Percentiles rank a stretch among this genome's conserved stretches.
Conservation (phyloP, 495 filamentous ascomycete species). For the Aspergillus funiculosus region DNA sequence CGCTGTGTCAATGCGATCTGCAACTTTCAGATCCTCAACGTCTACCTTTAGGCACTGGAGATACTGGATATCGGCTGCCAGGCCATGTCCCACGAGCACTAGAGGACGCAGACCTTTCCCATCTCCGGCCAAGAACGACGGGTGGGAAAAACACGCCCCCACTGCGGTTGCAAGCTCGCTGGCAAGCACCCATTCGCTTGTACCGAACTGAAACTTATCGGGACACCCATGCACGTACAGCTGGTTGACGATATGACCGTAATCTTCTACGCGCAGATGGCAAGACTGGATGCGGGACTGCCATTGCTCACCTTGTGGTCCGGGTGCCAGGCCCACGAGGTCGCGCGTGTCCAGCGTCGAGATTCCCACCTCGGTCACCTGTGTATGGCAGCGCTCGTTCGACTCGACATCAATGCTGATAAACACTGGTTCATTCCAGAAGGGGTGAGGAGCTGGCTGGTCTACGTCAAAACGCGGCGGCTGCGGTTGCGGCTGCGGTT, state of each 20-base stretch:
- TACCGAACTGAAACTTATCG: slow-evolving; percentile 70
- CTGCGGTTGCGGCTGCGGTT: slow-evolving; percentile 7
- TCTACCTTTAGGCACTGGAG: slow-evolving; percentile 54
- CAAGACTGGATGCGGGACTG: slow-evolving; percentile 54
- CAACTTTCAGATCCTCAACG: slow-evolving; percentile 1
- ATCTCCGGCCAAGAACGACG: slow-evolving; percentile 29
- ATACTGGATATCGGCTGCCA: slow-evolving; percentile 59
- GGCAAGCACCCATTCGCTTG: slow-evolving; percentile 41
- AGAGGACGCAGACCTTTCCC: slow-evolving; percentile 47
- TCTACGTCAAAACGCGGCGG: slow-evolving; percentile 25
- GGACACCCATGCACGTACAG: slow-evolving; percentile 64
- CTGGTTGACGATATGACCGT: slow-evolving; percentile 55
- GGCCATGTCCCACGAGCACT: slow-evolving; percentile 73
- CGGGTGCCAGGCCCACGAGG: slow-evolving; percentile 48
- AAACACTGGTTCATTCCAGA: slow-evolving; percentile 58
- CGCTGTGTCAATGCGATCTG: slow-evolving; percentile 65
- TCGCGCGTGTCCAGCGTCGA: slow-evolving; percentile 71
- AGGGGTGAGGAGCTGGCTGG: slow-evolving; percentile 38
- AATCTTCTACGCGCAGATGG: slow-evolving; percentile 73
- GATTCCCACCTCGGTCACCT: slow-evolving; percentile 81
- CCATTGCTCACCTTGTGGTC: slow-evolving; percentile 58
- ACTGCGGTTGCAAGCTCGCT: slow-evolving; percentile 37
- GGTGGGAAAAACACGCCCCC: slow-evolving; percentile 42
- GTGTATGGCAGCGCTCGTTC: slow-evolving; percentile 56
- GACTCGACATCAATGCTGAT: slow-evolving; percentile 77